These are phyloP conservation scores for Wickerhamomyces rabaulensis DNA, from an alignment of 805 yeast species.

Conservation along the genomic window DNA sequence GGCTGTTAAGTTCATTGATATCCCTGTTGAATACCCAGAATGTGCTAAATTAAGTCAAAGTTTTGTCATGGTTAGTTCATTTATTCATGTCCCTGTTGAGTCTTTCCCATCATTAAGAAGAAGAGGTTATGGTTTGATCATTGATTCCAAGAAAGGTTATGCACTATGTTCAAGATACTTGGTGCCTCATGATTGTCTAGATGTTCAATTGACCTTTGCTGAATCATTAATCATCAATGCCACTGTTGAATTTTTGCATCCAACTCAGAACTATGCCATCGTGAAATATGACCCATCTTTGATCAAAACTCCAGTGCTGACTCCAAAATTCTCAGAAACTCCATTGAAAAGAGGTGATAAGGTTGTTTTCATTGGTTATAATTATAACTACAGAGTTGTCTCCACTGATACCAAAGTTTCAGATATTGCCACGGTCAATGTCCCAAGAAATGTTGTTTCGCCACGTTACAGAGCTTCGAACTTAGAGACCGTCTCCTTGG, in stretches of 20 bases:
- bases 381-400: constrained; percentile 61
- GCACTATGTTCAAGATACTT: constrained; percentile 71
- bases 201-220: constrained; percentile 73
- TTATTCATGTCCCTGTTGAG: constrained; percentile 68
- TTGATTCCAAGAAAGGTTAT: constrained; percentile 77
- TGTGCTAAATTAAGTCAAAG: constrained; percentile 58
- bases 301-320: constrained; percentile 62
- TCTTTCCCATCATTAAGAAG: constrained; percentile 60
- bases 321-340: constrained; percentile 55
- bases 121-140: constrained; percentile 69
- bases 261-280: constrained; percentile 80
- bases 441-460: constrained; percentile 60
- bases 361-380: constrained; percentile 76
- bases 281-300: constrained; percentile 75
- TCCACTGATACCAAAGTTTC: constrained; percentile 73
- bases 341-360: constrained; percentile 73
- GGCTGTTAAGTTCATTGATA: constrained; percentile 63
- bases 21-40: constrained; percentile 50
- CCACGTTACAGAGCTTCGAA: constrained; percentile 88
- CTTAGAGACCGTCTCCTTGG: constrained; percentile 70
- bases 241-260: constrained; percentile 77
- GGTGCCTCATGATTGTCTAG: constrained; percentile 76
- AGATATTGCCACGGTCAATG: constrained; percentile 66
- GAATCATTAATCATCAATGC: constrained; percentile 82
- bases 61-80: constrained; percentile 64